phyloP scores from a whole-genome alignment of 352 stramenopile species.

The Globisporangium cederbergense region DNA sequence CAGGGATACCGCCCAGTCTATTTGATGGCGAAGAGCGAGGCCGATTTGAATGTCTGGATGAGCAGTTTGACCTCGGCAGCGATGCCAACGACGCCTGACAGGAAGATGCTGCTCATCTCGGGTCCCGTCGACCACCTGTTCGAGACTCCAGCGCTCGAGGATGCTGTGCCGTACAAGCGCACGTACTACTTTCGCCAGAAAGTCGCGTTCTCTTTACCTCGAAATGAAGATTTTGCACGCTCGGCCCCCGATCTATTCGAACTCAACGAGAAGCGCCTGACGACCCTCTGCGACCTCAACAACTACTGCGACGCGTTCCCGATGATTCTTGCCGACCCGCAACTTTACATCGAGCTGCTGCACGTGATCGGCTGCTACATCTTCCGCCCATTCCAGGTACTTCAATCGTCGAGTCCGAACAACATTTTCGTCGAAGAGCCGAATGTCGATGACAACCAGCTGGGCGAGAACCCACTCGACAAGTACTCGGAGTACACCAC shows the following conservation, averaged over 20 bases:
- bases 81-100: slow-evolving; percentile 67
- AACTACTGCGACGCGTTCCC: slow-evolving; percentile 83
- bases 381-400: slow-evolving; percentile 67
- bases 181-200: slow-evolving; percentile 86
- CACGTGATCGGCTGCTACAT: slow-evolving; percentile 80
- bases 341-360: slow-evolving; percentile 78
- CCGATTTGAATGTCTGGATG: slow-evolving; percentile 83
- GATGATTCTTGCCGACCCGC: slow-evolving; percentile 75
- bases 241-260: slow-evolving; percentile 69
- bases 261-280: slow-evolving; percentile 80
- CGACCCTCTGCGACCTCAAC: slow-evolving; percentile 81
- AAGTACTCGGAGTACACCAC: slow-evolving; percentile 84
- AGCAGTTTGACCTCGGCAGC: slow-evolving; percentile 78
- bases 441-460: slow-evolving; percentile 46
- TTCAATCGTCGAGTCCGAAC: slow-evolving; percentile 46
- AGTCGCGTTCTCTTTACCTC: slow-evolving; percentile 73
- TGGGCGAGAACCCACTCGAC: slow-evolving; percentile 72
- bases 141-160: slow-evolving; percentile 74
- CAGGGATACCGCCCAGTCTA: slow-evolving; percentile 81
- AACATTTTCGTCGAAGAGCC: slow-evolving; percentile 87
- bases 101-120: slow-evolving; percentile 60
- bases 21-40: slow-evolving; percentile 83
- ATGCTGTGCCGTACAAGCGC: slow-evolving; percentile 78
- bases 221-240: slow-evolving; percentile 45
- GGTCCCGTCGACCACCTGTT: slow-evolving; percentile 68